Conservation (phyloP, 163 green algal species). For the Scenedesmus sp. region DNA sequence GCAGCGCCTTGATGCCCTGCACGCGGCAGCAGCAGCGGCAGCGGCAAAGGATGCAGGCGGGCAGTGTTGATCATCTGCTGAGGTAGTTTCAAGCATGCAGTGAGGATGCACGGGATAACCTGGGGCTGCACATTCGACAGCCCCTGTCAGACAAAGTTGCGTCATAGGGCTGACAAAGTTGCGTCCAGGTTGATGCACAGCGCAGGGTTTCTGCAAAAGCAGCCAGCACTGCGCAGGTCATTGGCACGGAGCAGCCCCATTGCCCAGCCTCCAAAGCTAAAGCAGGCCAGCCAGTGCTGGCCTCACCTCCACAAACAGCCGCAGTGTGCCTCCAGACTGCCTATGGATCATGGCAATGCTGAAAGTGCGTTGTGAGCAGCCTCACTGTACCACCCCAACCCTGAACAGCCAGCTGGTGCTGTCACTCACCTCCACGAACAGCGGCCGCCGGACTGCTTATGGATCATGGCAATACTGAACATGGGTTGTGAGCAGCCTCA, state of each 20-base stretch:
- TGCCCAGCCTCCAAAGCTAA: background rate
- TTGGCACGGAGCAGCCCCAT: background rate
- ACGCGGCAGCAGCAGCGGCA: background rate
- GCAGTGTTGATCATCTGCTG: constrained; percentile 71
- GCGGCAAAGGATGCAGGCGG: too few species aligned
- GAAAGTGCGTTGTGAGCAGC: constrained; percentile 77
- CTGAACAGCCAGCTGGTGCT: too few species aligned
- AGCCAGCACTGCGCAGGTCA: too few species aligned
- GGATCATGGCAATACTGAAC: constrained; percentile 77
- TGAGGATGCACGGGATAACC: constrained; percentile 15
- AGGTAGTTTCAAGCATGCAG: constrained; percentile 67
- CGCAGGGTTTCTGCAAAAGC: too few species aligned
- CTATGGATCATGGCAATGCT: constrained; percentile 76
- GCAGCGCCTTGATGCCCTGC: constrained; percentile 7
- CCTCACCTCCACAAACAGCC: background rate
- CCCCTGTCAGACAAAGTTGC: too few species aligned
- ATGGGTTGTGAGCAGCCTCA: constrained; percentile 72
- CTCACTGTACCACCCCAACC: too few species aligned
- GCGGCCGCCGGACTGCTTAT: constrained; percentile 65
- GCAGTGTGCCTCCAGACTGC: constrained; percentile 66
- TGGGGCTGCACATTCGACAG: too few species aligned
- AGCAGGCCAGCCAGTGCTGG: background rate
- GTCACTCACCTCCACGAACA: constrained; percentile 57
- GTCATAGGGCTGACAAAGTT: too few species aligned
- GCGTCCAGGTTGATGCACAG: too few species aligned